phyloP scores from a whole-genome alignment of 371 early-diverging fungal genomes.

The Rhizopus microsporus region DNA sequence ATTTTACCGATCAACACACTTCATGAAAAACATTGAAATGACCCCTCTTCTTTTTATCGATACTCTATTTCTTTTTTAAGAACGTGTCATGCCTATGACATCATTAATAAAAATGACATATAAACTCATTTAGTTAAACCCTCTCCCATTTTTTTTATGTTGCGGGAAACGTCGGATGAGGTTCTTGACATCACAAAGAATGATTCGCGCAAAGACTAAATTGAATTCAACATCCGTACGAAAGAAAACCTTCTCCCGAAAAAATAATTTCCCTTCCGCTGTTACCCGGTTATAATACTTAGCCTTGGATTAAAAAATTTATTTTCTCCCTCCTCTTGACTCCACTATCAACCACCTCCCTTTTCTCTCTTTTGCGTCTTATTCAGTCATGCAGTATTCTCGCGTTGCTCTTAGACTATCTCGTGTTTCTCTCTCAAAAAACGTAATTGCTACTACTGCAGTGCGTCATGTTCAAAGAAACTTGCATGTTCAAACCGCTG shows the following conservation, averaged over 20 bases:
- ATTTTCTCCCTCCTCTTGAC: slow-evolving; percentile 1
- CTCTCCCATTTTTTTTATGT: too few relatives aligned
- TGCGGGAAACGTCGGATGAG: too few relatives aligned
- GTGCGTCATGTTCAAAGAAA: slow-evolving; percentile 38
- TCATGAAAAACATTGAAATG: too few relatives aligned
- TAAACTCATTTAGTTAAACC: too few relatives aligned
- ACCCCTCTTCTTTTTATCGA: too few relatives aligned
- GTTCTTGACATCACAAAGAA: too few relatives aligned
- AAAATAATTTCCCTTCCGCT: slow-evolving; percentile 17
- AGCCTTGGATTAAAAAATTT: slow-evolving; percentile 3
- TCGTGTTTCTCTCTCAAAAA: slow-evolving; percentile 17
- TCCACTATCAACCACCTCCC: background rate
- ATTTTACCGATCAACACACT: too few relatives aligned
- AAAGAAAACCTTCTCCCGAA: slow-evolving; percentile 14
- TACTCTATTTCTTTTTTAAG: too few relatives aligned
- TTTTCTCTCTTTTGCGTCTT: background rate
- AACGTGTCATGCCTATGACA: too few relatives aligned
- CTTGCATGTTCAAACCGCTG: slow-evolving; percentile 46
- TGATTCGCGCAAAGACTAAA: too few relatives aligned
- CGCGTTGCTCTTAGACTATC: slow-evolving; percentile 22
- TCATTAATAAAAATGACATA: too few relatives aligned
- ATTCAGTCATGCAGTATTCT: slow-evolving; percentile 32
- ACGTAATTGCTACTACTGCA: slow-evolving; percentile 10
- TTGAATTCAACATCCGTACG: too few relatives aligned
- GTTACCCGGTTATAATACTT: slow-evolving; percentile 13